Conservation (phyloP, 1,139 yeast species). For the Suhomyces maxii region DNA sequence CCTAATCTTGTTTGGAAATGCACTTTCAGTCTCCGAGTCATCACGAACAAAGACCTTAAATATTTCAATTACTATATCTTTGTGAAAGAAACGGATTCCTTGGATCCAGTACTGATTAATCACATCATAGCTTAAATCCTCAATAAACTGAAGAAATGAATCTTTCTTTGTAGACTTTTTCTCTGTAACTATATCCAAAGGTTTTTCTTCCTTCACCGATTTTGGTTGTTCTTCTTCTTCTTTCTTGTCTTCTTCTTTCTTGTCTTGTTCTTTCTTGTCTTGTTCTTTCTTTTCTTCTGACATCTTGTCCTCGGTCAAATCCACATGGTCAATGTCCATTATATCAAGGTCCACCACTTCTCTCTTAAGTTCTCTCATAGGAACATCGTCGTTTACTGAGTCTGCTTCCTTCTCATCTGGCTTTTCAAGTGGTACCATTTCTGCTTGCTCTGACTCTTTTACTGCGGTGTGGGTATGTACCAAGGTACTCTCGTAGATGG, state of each 20-base stretch:
- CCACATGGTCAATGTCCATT: constrained; percentile 9
- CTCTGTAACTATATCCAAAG: neutral
- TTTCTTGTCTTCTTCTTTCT: neutral
- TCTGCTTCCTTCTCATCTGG: neutral
- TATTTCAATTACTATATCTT: constrained; percentile 61
- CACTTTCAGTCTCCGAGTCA: constrained; percentile 24
- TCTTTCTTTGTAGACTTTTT: constrained; percentile 23
- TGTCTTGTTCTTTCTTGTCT: constrained; percentile 2
- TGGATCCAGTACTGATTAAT: constrained; percentile 66
- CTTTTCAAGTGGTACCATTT: neutral
- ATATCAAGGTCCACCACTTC: constrained; percentile 6
- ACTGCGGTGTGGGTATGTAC: constrained; percentile 42
- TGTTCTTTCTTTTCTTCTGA: constrained; percentile 7
- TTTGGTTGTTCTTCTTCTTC: neutral
- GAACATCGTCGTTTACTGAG: neutral
- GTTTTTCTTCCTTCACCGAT: neutral
- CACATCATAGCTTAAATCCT: constrained; percentile 69
- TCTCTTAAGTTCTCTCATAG: neutral
- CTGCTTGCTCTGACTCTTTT: constrained; percentile 3
- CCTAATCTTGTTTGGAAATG: constrained; percentile 27
- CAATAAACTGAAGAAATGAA: constrained; percentile 50
- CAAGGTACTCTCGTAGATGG: constrained; percentile 67
- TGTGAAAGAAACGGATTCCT: constrained; percentile 66
- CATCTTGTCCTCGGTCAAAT: constrained; percentile 5
- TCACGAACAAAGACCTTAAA: constrained; percentile 51